Conservation (phyloP, 352 stramenopile genomes). For the Pythium guiyangense region DNA sequence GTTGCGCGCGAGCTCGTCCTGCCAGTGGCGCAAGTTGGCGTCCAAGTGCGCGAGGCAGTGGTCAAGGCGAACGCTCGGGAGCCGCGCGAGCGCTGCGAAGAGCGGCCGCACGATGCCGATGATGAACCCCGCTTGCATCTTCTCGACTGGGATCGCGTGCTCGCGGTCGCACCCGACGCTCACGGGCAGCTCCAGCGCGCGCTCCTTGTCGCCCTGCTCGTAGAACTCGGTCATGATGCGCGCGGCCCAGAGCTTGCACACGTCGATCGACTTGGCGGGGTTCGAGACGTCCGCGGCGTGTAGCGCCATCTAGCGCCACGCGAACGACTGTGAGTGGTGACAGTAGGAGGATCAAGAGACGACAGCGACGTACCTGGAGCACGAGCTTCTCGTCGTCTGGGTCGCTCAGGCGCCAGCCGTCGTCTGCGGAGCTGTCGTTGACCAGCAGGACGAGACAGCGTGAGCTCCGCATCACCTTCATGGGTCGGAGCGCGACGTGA, state of each 20-base stretch:
- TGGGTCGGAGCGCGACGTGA: too few relatives aligned
- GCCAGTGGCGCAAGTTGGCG: slow-evolving; percentile 62
- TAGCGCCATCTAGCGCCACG: slow-evolving; percentile 51
- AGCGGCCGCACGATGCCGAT: slow-evolving; percentile 88
- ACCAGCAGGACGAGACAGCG: neutral
- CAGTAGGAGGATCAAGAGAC: too few relatives aligned
- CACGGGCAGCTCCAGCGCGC: slow-evolving; percentile 74
- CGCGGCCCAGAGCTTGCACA: slow-evolving; percentile 86
- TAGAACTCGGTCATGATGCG: slow-evolving; percentile 94
- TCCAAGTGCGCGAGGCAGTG: slow-evolving; percentile 70
- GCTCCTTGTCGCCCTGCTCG: slow-evolving; percentile 93
- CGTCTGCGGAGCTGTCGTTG: slow-evolving; percentile 15
- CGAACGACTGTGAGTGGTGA: too few relatives aligned
- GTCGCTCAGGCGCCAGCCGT: slow-evolving; percentile 49
- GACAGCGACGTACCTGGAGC: slow-evolving; percentile 32
- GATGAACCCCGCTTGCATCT: slow-evolving; percentile 93
- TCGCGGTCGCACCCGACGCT: slow-evolving; percentile 90
- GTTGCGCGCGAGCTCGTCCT: slow-evolving; percentile 56
- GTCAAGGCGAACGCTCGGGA: slow-evolving; percentile 44
- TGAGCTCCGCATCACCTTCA: too few relatives aligned
- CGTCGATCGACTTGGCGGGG: slow-evolving; percentile 71
- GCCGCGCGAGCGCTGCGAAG: slow-evolving; percentile 48
- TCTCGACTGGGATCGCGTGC: slow-evolving; percentile 79
- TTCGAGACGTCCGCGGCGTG: slow-evolving; percentile 94
- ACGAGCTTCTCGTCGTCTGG: slow-evolving; percentile 70